Base-by-base conservation (phyloP, 345 rosid genomes). In the Acer negundo region DNA sequence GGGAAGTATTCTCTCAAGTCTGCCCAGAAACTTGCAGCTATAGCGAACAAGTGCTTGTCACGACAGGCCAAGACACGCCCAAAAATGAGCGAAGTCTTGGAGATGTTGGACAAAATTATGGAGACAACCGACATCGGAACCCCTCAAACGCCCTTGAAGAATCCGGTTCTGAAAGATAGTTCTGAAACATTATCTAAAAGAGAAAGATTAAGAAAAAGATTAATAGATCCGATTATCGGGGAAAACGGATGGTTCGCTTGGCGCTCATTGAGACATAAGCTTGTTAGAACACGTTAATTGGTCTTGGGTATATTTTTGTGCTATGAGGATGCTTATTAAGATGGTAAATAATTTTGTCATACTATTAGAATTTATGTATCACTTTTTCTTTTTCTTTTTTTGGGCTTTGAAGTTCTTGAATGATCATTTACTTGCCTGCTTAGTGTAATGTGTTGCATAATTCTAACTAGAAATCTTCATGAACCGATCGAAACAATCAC, bases 31-130 rank as follows among this genome's bases (percentile, higher is more conserved):
- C 91, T 96, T 35, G 97, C 97, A 15, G 86, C 86, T 0, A 86
- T 96, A 26, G 98, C 99, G 17, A 96, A 92, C 86, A 81, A 85
- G 47, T 96, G 97, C 89, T 81, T 96, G 77, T 77, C 81, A 49
- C 83, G 88, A 62, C 92, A 91, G 74, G 88, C 92, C 0, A 94
- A 91, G 69, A 24, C 78, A 0, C 93, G 97, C 11, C 97, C 98
- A 13, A 94, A 87, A 56, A 92, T 96, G 95, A 89, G 95, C 17
- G 87, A 96, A 75, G 90, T 94, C 9, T 78, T 91, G 55, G 91
- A 84, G 59, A 90, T 96, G 94, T 85, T 96, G 55, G 83, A 85
- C 61, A 84, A 73, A 67, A 89, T 96, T 49, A 82, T 87, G 78
- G 92, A 86, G 24, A 74, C 89, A 56, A 49, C 84, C 38, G 90